Evolutionary conservation across 768 basidiomycete species (phyloP), one percentile per base, ranked within the genome.

Genomic region (Phanerochaete sordida): DNA sequence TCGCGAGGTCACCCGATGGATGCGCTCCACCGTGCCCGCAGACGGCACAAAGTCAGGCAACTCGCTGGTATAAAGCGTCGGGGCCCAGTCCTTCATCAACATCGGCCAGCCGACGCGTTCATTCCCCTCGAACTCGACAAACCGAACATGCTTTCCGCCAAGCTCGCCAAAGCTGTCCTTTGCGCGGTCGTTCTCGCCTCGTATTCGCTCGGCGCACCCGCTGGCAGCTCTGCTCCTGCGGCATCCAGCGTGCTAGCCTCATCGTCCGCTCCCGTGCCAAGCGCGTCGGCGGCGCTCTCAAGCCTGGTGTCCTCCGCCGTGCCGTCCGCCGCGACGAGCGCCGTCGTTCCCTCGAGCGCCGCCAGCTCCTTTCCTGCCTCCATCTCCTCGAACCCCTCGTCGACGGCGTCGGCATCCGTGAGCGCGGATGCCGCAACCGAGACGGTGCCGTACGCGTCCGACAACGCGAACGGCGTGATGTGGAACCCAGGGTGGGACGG

Each of bases 131-230:
- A 16, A 30, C 44, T 47, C 58, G 50, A 58, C 47, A 58, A 33
- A 21, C 21, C 37, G 27, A 47, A n/a, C n/a, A 59, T 59, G 58
- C 43, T 50, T n/a, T 51, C 30, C 50, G n/a, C 51, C 26, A 45
- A 53, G 27, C 64, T 67, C 64, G 31, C 48, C 61, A 62, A 58
- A 53, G 57, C 64, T n/a, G 56, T 67, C 43, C 26, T 62, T 59
- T 67, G 62, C 57, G 62, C 63, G 8, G 50, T 67, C 28, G 48
- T 64, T 26, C 61, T 67, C 43, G 64, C 64, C 15, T 53, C 49
- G 15, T 59, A 27, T 45, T 51, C 54, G 5, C 15, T 52, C 28
- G 64, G 68, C 56, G 62, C 72, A 44, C 62, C 64, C 61, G 58
- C 70, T 51, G 62, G 24, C 15, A 52, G 33, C 31, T 59, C 68